Evolutionary conservation across 2,329 filamentous ascomycete genomes (phyloP).

Genomic region (Trichoderma afroharzianum): DNA sequence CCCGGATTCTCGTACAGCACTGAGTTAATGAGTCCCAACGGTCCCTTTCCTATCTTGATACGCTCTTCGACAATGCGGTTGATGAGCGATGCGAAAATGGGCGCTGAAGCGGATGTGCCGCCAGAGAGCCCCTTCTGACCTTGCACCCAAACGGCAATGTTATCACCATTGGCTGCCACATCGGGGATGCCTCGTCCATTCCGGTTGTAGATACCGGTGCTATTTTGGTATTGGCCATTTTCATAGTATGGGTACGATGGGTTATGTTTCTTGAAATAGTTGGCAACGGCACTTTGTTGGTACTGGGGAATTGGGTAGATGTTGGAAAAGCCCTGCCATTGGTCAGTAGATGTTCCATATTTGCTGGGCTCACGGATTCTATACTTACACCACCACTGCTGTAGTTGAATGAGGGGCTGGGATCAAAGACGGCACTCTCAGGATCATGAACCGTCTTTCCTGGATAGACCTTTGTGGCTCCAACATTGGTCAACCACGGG

Average conservation of each 20-base stretch:
- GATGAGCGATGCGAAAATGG: constrained; percentile 22
- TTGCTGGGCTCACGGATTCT: background rate
- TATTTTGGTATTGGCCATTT: constrained; percentile 38
- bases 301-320: constrained; percentile 45
- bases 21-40: constrained; percentile 34
- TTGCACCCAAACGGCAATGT: constrained; percentile 33
- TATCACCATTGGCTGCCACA: constrained; percentile 12
- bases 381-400: constrained; percentile 13
- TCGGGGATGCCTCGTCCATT: constrained; percentile 39
- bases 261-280: constrained; percentile 38
- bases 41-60: constrained; percentile 32
- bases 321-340: constrained; percentile 41
- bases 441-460: constrained; percentile 41
- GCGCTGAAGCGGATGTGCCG: constrained; percentile 21
- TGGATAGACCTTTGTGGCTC: constrained; percentile 44
- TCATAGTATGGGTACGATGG: constrained; percentile 30
- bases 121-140: constrained; percentile 38
- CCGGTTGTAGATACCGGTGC: constrained; percentile 36
- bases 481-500: constrained; percentile 47
- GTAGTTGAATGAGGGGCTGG: background rate
- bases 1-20: background rate
- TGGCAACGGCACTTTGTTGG: constrained; percentile 39
- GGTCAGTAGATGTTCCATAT: background rate
- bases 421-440: constrained; percentile 39
- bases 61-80: constrained; percentile 23